Base-by-base conservation (phyloP, 2,329 filamentous ascomycete genomes). In the Aspergillus pseudoglaucus region DNA sequence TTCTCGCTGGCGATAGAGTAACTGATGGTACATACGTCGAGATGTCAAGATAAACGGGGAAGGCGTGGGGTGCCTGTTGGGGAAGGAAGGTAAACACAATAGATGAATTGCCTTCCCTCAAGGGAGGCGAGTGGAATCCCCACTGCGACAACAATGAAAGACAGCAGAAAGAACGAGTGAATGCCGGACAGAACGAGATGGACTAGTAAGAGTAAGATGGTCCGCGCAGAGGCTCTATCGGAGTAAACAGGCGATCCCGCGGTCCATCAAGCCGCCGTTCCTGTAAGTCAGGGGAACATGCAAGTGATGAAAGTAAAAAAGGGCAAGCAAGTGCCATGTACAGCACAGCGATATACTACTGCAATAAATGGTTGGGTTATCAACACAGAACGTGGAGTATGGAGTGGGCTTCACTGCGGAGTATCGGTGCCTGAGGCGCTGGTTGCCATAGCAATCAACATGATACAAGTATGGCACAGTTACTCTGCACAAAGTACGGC, bases 11-110 rank as follows among this genome's bases (percentile, higher is more conserved):
- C 69, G 67, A 47, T 58, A 58, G 42, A 67, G 47, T 42, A 70
- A 56, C 49, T 63, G 53, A 53, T 63, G 58, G 67, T 69, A 72
- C 69, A 71, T 71, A 66, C 67, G 59, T 54, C 49, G 52, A 51
- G 41, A 52, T 54, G 22, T 8, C n/a, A n/a, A 14, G 23, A 25
- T 14, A 22, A 51, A 48, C 41, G 32, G 50, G 45, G 50, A 51
- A 47, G 43, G 48, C 47, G 41, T 30, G 12, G 8, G 22, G 20
- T 41, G 12, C 1, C 23, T 25, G 25, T 5, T 23, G 18, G 30
- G 5, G 14, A 18, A 18, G 33, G 33, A n/a, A n/a, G 33, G 6
- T 17, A n/a, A 10, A n/a, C 33, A 35, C 14, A 35, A n/a, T 35
- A 8, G 8, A 15, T 35, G 15, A 15, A 35, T 9, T 35, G 33